Base-by-base conservation (phyloP, 2,329 filamentous ascomycete species). In the Arthrinium phaeospermum region DNA sequence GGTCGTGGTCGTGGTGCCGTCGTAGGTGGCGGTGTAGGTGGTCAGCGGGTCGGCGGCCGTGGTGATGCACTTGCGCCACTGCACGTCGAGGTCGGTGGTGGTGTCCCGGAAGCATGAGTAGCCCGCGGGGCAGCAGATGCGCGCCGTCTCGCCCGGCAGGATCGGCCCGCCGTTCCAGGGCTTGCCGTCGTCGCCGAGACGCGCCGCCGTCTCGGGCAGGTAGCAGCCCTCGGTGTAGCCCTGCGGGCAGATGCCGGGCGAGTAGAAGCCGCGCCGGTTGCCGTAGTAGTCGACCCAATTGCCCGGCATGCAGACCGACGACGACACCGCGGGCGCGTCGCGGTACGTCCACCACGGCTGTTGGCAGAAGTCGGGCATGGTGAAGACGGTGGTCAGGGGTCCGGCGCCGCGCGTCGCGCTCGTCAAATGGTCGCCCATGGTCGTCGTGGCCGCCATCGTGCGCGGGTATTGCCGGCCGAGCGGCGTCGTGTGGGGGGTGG, bases 271-370 rank as follows among this genome's bases (percentile, higher is more conserved):
- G 14, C 14, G 24, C 24, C 67, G 44, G 67, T 68, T 47, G 46
- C 67, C 67, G 41, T 14, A 68, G 67, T 68, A 68, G 67, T 45
- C 67, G 24, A 68, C 67, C 44, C 44, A 68, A 24, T 68, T 68
- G 67, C 44, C 24, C 24, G 67, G 67, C 67, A 68, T 68, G 67
- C 67, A 68, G 10, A 68, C 67, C 13, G 67, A 68, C 24, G 67
- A 68, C 14, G 67, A 68, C 4, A 68, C 67, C 24, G 67, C 67
- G 14, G 67, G 24, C 1, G 41, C 30, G 44, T 14, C 67, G 14
- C 7, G 16, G 14, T 34, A 46, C 16, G 44, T 47, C 67, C 67
- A 68, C 67, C 67, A 68, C 22, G 67, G 67, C 7, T 10, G 8
- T 1, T 68, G 67, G 22, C 67, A 68, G 67, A 47, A 68, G 44